Evolutionary conservation across 768 basidiomycete genomes (phyloP), one percentile per base, ranked within the genome.

Genomic region (Russula sp.): DNA sequence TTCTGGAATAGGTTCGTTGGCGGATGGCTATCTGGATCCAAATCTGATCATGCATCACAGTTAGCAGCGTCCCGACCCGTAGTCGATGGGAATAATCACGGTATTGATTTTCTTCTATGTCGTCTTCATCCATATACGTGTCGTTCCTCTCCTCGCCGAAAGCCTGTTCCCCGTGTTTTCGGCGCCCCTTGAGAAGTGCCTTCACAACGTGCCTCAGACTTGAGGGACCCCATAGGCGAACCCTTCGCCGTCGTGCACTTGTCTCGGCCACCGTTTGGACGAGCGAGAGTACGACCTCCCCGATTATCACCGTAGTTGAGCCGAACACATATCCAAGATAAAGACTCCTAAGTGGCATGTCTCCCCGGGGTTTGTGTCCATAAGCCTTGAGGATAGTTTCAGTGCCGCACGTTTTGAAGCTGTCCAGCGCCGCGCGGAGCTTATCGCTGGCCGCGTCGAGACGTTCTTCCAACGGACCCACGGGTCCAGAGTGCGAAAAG

Each of bases 261-360:
- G 77, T 75, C 20, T 71, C 72, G 18, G 73, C 66, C 31, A 82
- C 70, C 2, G 70, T 61, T 57, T 77, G 74, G 42, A 79, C 70
- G 34, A 82, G 70, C 2, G 66, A 67, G 31, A 78, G 66, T 40
- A 80, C 69, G 2, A 73, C 73, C n/a, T 77, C 70, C 47, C 73
- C 72, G 34, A 77, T 75, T 52, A 72, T 68, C 20, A 79, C 68
- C 32, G 84, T 68, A 66, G 77, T 78, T 50, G 79, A 72, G 18
- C 77, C 73, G 65, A 84, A 82, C 31, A 82, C 79, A 69, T 80
- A 80, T 44, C 80, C 75, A 35, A 80, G 59, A 71, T 82, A 81
- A 8, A 86, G 76, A 20, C 77, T 72, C n/a, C 76, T 71, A 20
- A 76, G 70, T 14, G 78, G 77, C 47, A 60, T 39, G 47, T 64